Conservation (phyloP, 441 rosid species). For the Arabidopsis lyrata region DNA sequence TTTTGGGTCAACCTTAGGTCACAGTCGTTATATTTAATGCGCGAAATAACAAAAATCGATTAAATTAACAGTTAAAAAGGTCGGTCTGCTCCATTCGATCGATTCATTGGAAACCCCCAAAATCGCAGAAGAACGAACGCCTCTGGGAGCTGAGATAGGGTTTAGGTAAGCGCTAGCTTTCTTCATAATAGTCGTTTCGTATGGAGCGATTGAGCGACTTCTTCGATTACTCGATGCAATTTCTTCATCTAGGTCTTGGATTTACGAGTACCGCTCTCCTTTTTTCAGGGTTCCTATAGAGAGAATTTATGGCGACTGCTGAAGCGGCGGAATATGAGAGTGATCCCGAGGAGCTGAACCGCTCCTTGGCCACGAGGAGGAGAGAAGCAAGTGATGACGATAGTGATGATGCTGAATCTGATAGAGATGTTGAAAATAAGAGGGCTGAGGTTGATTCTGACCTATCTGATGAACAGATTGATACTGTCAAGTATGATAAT, state of each 20-base stretch:
- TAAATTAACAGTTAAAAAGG: not conserved
- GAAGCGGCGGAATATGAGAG: slow-evolving; percentile 84
- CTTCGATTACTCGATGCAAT: not conserved
- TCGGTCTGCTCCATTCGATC: slow-evolving; percentile 16
- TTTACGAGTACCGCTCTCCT: slow-evolving; percentile 11
- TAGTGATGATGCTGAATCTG: slow-evolving; percentile 55
- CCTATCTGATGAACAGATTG: slow-evolving; percentile 73
- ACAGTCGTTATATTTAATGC: not conserved
- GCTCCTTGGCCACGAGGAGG: slow-evolving; percentile 69
- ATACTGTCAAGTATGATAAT: slow-evolving; percentile 67
- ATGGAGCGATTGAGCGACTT: not conserved
- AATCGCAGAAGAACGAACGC: slow-evolving; percentile 20
- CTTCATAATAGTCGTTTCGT: not conserved
- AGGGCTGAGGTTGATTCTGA: slow-evolving; percentile 62
- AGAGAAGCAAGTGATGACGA: slow-evolving; percentile 95
- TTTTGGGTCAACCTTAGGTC: not conserved
- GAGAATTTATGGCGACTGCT: slow-evolving; percentile 51
- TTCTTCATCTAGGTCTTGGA: slow-evolving; percentile 23
- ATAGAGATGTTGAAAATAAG: slow-evolving; percentile 48
- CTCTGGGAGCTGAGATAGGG: slow-evolving; percentile 31
- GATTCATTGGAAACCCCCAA: slow-evolving; percentile 23
- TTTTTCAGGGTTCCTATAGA: slow-evolving; percentile 27
- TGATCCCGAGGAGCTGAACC: slow-evolving; percentile 87
- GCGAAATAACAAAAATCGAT: slow-evolving; percentile 17
- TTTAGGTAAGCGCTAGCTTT: slow-evolving; percentile 8